Base-by-base conservation (phyloP, 306 rosid species). In the Cyclanthera cordifolia region DNA sequence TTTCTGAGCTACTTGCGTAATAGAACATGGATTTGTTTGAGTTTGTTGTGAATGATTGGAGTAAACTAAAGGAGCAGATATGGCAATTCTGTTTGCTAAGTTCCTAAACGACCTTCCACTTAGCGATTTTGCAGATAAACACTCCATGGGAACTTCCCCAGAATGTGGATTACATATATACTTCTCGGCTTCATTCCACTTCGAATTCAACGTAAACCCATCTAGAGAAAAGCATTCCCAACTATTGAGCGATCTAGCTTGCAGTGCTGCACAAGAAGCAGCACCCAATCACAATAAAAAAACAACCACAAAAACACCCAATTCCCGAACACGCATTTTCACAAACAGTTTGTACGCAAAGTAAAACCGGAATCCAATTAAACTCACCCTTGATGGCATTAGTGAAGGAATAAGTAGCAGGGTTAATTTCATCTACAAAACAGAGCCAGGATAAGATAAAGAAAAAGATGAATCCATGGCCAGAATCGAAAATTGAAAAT, bases 141-240 rank as follows among this genome's bases (percentile, higher is more conserved):
- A 93, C 78, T 93, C 99, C 79, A 86, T 68, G 51, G 99, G 99
- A 25, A 93, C 85, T 23, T 93, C 90, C 39, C 99, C 99, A 11
- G 99, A 93, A 70, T 82, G 81, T 49, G 99, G 99, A 37, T 93
- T 93, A 85, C 96, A 82, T 71, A 93, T 93, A 57, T 90, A 93
- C 43, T 82, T 93, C 76, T 93, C 99, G 67, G 99, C 99, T 69
- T 93, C 99, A 61, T 85, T 87, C 99, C 99, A 93, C 78, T 93
- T 93, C 4, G 99, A 87, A 77, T 93, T 88, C 74, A 93, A 77
- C 51, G 94, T 89, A 83, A 90, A 86, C 78, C 96, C 95, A 45
- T 93, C 96, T 61, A 96, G 95, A 0, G 96, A 90, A 66, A 67
- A 81, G 23, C 84, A 82, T 47, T 88, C 96, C 95, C 94, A 90